Base-by-base conservation (phyloP, 2,329 filamentous ascomycete species). In the Cladophialophora carrionii region DNA sequence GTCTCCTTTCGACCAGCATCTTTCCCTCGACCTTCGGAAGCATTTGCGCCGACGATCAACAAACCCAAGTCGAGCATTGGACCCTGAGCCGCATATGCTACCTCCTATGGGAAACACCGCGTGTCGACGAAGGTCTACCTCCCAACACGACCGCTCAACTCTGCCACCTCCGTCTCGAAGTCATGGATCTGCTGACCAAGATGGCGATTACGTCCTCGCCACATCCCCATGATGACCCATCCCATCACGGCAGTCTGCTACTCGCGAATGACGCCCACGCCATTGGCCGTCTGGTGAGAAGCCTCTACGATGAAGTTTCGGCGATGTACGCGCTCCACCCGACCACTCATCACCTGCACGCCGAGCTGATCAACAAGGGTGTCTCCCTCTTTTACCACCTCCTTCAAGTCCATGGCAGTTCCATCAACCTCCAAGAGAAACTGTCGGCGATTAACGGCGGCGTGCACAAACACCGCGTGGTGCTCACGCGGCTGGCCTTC, bases 401-500 rank as follows among this genome's bases (percentile, higher is more conserved):
- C 17, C 78, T 87, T 14, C 43, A 29, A 4, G 10, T 54, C 3
- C 52, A 31, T 26, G 24, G 22, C 83, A 78, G 1, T 79, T 75
- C 22, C 90, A 92, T 88, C 71, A 85, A 94, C 70, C 85, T 96
- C 68, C 84, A 87, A 56, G 83, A 85, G 56, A 96, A 94, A 75
- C 81, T 96, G 4, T 82, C 84, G 0, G 84, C 85, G 8, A 85
- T 90, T 0, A 83, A 86, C 4, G 91, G 91, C 2, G 90, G 88
- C 0, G 85, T 87, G 58, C 92, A 96, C 73, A 92, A 92, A 59
- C 94, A 96, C 72, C 81, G 96, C 0, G 85, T 97, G 9, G 87
- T 87, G 1, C 80, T 99, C 52, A 92, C 91, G 0, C 81, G 94
- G 49, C 79, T 98, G n/a, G 92, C 91, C 0, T 97, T 96, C 75